Conservation (phyloP, 108 stramenopile genomes). For the Skeletonema grethae region DNA sequence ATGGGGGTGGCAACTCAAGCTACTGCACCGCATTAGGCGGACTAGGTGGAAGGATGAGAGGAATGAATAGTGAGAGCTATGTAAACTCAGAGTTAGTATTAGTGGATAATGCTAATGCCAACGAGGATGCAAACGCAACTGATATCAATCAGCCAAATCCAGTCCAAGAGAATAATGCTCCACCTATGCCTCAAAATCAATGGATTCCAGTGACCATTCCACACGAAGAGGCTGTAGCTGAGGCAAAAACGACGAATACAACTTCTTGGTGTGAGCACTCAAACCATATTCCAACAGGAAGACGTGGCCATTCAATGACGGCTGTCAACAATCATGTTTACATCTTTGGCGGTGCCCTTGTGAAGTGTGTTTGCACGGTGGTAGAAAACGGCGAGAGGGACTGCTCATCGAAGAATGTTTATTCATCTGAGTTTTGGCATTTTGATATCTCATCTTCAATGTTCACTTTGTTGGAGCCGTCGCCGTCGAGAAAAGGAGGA, state of each 20-base stretch:
- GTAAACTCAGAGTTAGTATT: constrained; percentile 9
- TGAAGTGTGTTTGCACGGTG: constrained; percentile 27
- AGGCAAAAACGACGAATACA: constrained; percentile 4
- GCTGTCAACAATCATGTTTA: constrained; percentile 35
- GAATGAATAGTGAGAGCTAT: neutral
- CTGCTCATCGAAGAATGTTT: constrained; percentile 24
- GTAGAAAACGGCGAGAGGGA: neutral
- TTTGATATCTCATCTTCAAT: constrained; percentile 18
- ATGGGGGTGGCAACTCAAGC: constrained; percentile 6
- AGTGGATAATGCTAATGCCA: neutral
- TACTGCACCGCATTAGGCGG: constrained; percentile 16
- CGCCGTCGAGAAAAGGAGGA: no score
- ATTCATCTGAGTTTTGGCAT: constrained; percentile 42
- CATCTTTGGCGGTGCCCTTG: constrained; percentile 37
- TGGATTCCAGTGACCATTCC: constrained; percentile 17
- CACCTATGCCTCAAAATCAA: constrained; percentile 15
- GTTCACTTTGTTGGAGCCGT: constrained; percentile 17
- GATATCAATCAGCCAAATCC: neutral
- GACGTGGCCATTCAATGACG: constrained; percentile 38
- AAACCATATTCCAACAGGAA: constrained; percentile 15
- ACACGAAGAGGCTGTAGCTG: neutral
- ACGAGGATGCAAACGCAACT: neutral
- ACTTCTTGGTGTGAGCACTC: constrained; percentile 30
- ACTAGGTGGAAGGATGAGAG: neutral
- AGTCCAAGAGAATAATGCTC: constrained; percentile 4